Conservation (phyloP, 2,329 filamentous ascomycete species). For the Cordyceps militaris region DNA sequence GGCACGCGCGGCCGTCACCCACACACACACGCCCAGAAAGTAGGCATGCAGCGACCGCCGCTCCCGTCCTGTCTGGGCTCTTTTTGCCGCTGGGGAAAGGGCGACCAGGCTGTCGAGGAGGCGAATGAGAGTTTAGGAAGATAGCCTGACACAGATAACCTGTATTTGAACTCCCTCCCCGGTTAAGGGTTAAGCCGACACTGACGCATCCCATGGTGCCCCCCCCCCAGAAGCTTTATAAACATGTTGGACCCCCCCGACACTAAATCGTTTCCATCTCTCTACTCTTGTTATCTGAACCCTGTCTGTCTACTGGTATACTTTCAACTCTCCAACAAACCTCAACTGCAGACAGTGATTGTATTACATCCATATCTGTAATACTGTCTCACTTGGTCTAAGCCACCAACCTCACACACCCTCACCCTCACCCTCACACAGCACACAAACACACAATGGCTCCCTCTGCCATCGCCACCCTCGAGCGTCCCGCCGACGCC, state of each 20-base stretch:
- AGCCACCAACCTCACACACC: background rate
- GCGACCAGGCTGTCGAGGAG: background rate
- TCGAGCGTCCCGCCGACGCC: constrained; percentile 40
- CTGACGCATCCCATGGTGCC: background rate
- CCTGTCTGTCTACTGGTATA: background rate
- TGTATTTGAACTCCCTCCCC: background rate
- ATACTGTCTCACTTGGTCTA: background rate
- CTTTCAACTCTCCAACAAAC: background rate
- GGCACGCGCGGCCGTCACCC: background rate
- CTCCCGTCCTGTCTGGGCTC: background rate
- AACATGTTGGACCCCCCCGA: constrained; percentile 3
- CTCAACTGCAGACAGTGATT: background rate
- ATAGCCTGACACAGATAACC: constrained; percentile 5
- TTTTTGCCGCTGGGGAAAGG: background rate
- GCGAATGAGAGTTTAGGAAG: constrained; percentile 3
- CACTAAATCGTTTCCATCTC: background rate
- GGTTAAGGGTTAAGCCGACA: constrained; percentile 4
- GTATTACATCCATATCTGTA: background rate
- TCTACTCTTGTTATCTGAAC: background rate
- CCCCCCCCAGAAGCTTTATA: background rate
- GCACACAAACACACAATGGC: constrained; percentile 38
- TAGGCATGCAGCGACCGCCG: background rate
- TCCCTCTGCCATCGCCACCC: constrained; percentile 49
- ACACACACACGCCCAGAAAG: background rate
- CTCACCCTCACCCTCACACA: background rate